Base-by-base conservation (phyloP, 352 stramenopile genomes). In the Achlya hypogyna region DNA sequence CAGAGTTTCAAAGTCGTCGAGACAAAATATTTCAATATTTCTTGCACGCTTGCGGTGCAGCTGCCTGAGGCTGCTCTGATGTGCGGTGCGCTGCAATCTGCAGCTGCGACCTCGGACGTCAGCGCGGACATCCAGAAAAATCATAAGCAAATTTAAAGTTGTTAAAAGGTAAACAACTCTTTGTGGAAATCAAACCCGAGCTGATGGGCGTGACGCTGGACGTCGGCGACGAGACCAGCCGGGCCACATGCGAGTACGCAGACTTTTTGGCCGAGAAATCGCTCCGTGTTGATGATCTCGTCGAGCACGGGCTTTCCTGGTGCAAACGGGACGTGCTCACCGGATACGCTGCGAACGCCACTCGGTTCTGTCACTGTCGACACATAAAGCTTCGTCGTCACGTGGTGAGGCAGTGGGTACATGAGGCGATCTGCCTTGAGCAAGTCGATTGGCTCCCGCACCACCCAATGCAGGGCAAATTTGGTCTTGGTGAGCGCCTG, bases 101-200 rank as follows among this genome's bases (percentile, higher is more conserved):
- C n/a, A n/a, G n/a, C n/a, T n/a, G n/a, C n/a, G n/a, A n/a, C n/a
- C n/a, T n/a, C n/a, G n/a, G n/a, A n/a, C n/a, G n/a, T n/a, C n/a
- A n/a, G n/a, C n/a, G n/a, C n/a, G n/a, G n/a, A n/a, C n/a, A n/a
- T n/a, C n/a, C n/a, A n/a, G n/a, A n/a, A n/a, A n/a, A n/a, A n/a
- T n/a, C n/a, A n/a, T n/a, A n/a, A n/a, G n/a, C n/a, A 45, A 45
- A 45, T 10, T 45, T 45, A 18, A 56, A 49, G 42, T 56, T 65
- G 5, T 64, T 69, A 65, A 53, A 82, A 93, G 78, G 79, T 77
- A 65, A 93, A 93, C 35, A 90, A 75, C 63, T 93, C 85, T 64
- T 90, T 91, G 72, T 93, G 84, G 69, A 93, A 91, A 58, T 87
- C 79, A 64, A 89, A 91, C 56, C 74, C 74, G 53, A 80, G 86